Evolutionary conservation across 805 yeast species (phyloP).

Genomic region (Metschnikowia gruessii): DNA sequence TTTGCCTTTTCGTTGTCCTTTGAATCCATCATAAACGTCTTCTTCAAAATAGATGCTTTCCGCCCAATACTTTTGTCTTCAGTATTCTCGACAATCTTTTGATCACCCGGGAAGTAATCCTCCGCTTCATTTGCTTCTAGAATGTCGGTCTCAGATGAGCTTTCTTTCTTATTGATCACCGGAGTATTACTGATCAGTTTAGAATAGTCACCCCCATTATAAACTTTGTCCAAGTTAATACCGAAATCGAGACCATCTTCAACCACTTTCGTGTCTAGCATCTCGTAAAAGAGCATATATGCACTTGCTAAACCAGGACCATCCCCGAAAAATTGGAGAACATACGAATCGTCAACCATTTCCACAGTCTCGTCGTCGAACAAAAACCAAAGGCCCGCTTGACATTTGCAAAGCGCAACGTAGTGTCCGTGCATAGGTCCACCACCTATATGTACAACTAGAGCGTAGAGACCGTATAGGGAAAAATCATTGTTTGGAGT

Average conservation of each 20-base stretch:
- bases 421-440: conserved; percentile 99
- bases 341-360: conserved; percentile 77
- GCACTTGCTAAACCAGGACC: conserved; percentile 88
- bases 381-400: conserved; percentile 78
- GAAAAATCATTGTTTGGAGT: conserved; percentile 36
- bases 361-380: conserved; percentile 97
- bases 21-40: conserved; percentile 30
- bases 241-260: conserved; percentile 39
- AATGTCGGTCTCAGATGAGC: background rate
- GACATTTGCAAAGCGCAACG: conserved; percentile 79
- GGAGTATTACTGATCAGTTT: conserved; percentile 4
- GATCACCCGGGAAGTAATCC: conserved; percentile 1
- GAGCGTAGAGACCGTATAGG: conserved; percentile 76
- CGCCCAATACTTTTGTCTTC: conserved; percentile 9
- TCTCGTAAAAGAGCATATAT: conserved; percentile 77
- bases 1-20: conserved; percentile 14
- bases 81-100: background rate
- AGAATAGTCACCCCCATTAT: conserved; percentile 46
- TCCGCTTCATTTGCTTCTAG: background rate
- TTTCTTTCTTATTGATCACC: background rate
- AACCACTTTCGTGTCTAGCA: conserved; percentile 40
- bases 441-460: conserved; percentile 94
- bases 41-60: conserved; percentile 27
- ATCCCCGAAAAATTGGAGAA: conserved; percentile 83
- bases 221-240: conserved; percentile 75